phyloP scores from a whole-genome alignment of 2,329 filamentous ascomycete species.

The Phialocephala subalpina region DNA sequence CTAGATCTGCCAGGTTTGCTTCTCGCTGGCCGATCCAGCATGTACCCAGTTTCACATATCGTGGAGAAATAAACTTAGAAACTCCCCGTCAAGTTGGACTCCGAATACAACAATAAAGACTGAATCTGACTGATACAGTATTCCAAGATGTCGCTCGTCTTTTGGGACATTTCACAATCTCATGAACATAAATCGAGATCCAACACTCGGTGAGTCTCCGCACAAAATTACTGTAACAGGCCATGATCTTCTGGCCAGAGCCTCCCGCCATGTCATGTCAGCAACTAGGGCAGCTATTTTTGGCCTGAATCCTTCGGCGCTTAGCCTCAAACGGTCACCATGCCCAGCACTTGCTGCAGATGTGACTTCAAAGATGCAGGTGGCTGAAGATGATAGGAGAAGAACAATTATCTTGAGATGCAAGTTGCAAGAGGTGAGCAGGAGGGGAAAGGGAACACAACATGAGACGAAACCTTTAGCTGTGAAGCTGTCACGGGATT shows the following conservation, averaged over 20 bases:
- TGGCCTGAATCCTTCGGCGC: conserved; percentile 9
- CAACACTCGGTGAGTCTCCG: conserved; percentile 3
- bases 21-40: not conserved
- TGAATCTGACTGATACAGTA: no score
- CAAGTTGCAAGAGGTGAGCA: not conserved
- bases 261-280: conserved; percentile 6
- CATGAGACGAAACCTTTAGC: not conserved
- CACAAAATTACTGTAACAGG: not conserved
- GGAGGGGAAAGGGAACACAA: not conserved
- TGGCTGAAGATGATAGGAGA: not conserved
- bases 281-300: conserved; percentile 2
- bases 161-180: not conserved
- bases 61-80: not conserved
- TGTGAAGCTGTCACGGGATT: not conserved
- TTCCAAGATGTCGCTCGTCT: not conserved
- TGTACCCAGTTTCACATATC: conserved; percentile 1
- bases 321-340: not conserved
- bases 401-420: not conserved
- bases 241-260: conserved; percentile 3
- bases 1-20: not conserved
- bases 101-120: no score
- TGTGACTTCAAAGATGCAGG: not conserved
- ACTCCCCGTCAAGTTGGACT: not conserved
- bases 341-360: conserved; percentile 4
- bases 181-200: not conserved